Conservation (phyloP, 352 stramenopile species). For the Pythium diclinum region DNA sequence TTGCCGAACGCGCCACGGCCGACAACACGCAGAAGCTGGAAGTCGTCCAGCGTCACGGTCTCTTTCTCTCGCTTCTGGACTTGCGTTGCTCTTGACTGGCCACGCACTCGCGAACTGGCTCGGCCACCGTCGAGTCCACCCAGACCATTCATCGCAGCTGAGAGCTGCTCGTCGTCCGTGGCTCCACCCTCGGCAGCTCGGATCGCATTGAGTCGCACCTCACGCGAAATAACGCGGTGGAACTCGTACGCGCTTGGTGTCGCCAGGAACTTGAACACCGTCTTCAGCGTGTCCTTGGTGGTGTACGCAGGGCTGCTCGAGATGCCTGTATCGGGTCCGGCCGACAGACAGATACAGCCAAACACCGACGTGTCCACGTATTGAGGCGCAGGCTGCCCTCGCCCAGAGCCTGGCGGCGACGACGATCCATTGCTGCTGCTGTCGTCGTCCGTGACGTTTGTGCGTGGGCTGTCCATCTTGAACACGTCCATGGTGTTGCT, state of each 20-base stretch:
- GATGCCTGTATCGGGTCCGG: conserved; percentile 48
- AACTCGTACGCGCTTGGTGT: conserved; percentile 78
- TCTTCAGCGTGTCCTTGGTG: conserved; percentile 64
- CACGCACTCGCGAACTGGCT: conserved; percentile 18
- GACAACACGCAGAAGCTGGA: conserved; percentile 96
- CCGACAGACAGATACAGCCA: conserved; percentile 77
- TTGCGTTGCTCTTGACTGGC: conserved; percentile 11
- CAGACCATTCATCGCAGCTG: conserved; percentile 7
- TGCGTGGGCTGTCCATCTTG: conserved; percentile 6
- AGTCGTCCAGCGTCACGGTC: conserved; percentile 90
- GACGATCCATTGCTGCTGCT: conserved; percentile 9
- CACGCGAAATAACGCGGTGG: conserved; percentile 48
- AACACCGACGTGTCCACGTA: conserved; percentile 37
- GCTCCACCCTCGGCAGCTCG: conserved; percentile 22
- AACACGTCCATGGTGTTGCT: conserved; percentile 9
- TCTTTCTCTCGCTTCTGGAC: conserved; percentile 38
- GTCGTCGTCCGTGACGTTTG: conserved; percentile 12
- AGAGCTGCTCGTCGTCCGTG: conserved; percentile 5
- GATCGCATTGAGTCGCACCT: conserved; percentile 49
- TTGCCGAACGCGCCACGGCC: conserved; percentile 97
- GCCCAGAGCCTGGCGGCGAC: conserved; percentile 26
- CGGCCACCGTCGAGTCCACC: conserved; percentile 1
- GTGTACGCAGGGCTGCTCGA: conserved; percentile 67
- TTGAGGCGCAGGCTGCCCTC: neutral
- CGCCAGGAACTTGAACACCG: conserved; percentile 80